Evolutionary conservation across 768 basidiomycete species (phyloP), one percentile per base, ranked within the genome.

Genomic region (Antrodiella citrinella): DNA sequence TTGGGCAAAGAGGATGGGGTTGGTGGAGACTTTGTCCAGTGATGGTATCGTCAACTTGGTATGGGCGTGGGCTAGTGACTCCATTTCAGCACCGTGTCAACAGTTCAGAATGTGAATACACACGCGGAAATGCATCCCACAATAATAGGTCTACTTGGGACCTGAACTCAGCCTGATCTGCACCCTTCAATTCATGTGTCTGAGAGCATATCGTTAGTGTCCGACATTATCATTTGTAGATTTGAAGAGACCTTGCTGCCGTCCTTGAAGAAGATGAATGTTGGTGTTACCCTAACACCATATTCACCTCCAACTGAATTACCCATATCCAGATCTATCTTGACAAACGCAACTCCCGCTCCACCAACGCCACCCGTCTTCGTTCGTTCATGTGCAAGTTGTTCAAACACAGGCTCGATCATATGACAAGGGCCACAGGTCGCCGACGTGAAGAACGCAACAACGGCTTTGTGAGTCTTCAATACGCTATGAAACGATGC

Each of bases 241-340:
- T 20, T 13, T 22, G 40, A 2, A 51, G 2, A 24, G 39, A 86
- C 86, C 80, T 86, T 82, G 46, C 75, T 71, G 1, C 84, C 89
- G 52, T 87, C 74, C 53, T 83, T 65, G 69, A 91, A 97, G 68
- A 96, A 93, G 38, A 87, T 69, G 60, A 97, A 95, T 0, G 91
- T 93, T 4, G 93, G 94, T 2, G 90, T 95, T 15, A 76, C 91
- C 13, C 74, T 65, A 1, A 96, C 78, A 12, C 76, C 72, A 69
- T 77, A 86, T 62, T 82, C 71, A 1, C 65, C 53, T 0, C 84
- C 87, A 13, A 95, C 67, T 48, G 70, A 69, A 2, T 65, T 59
- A 0, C 86, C 85, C 65, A 78, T 65, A 3, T 75, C 78, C 55
- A 91, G 69, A 67, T 97, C 94, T 26, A 96, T 78, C 65, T 91